Evolutionary conservation across 257 asterid genomes (phyloP), one percentile per base, ranked within the genome.

Genomic region (Echites panduratus): DNA sequence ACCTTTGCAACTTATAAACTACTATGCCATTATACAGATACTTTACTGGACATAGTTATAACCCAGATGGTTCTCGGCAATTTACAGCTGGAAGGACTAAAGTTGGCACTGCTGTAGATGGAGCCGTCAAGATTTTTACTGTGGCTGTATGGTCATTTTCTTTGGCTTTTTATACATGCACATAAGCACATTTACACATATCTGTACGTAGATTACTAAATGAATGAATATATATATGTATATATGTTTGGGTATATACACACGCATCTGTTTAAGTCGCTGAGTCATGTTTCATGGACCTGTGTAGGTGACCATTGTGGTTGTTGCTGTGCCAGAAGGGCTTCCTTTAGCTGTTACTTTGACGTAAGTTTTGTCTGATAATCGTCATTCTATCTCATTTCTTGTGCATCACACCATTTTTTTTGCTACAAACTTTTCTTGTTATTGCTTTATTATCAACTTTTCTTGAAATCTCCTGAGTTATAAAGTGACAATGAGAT

Each of bases 311-410:
- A 89, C 97, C 66, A 91, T 91, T 80, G 97, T 94, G 38, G 97
- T 94, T 63, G 99, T 91, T 78, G 99, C 99, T 47, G 97, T 91
- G 75, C 99, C 99, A 22, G 97, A 94, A 83, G 99, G 97, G 65
- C 97, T 94, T 82, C 97, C 97, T 62, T 83, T 94, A 85, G 99
- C 97, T 78, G 99, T 94, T 61, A 94, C 99, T 71, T 75, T 94
- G 76, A 94, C 97, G 99, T 94, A 82, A 87, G 96, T 79, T n/a
- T n/a, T n/a, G n/a, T n/a, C n/a, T n/a, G n/a, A n/a, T n/a, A n/a
- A n/a, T n/a, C n/a, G n/a, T n/a, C n/a, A n/a, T n/a, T n/a, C n/a
- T n/a, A n/a, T n/a, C n/a, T n/a, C n/a, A n/a, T n/a, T 38, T 63
- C 10, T 19, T 32, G 47, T 4, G 7, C 27, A 38, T 5, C 16